These are phyloP conservation scores for Trichoderma sp. DNA, from an alignment of 2,329 filamentous ascomycete genomes.

Conservation along the genomic window DNA sequence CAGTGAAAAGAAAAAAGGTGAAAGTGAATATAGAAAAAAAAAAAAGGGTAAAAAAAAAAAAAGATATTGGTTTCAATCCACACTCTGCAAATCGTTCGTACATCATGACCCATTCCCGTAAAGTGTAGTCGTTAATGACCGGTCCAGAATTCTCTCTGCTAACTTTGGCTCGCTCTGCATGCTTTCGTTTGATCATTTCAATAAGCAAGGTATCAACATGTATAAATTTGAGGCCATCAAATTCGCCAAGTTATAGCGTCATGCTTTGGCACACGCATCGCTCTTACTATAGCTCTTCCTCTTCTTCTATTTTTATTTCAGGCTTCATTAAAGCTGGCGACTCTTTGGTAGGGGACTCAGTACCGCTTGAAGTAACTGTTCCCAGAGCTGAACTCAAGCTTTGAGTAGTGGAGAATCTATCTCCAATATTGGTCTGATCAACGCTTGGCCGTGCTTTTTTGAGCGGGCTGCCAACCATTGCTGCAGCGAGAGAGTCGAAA, in stretches of 20 bases:
- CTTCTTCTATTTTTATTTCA: constrained; percentile 41
- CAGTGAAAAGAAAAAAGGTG: not conserved
- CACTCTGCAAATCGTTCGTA: constrained; percentile 22
- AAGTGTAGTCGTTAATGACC: constrained; percentile 1
- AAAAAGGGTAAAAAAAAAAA: not conserved
- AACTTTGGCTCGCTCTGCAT: constrained; percentile 11
- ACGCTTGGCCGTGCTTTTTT: constrained; percentile 73
- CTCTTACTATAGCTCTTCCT: constrained; percentile 46
- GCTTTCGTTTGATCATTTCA: constrained; percentile 24
- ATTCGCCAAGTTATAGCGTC: constrained; percentile 7
- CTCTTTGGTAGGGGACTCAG: constrained; percentile 34
- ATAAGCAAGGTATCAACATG: constrained; percentile 18
- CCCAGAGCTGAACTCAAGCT: constrained; percentile 44
- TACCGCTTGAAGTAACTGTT: constrained; percentile 36
- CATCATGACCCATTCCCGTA: constrained; percentile 26
- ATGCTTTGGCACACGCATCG: constrained; percentile 1
- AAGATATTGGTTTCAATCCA: constrained; percentile 20
- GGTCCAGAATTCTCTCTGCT: constrained; percentile 3
- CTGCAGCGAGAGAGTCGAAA: constrained; percentile 41
- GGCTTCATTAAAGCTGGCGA: constrained; percentile 33
- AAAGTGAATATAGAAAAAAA: not conserved
- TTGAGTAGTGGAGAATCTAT: constrained; percentile 39
- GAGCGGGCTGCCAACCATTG: constrained; percentile 68
- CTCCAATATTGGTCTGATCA: constrained; percentile 36
- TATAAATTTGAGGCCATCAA: not conserved